Conservation (phyloP, 345 rosid species). For the Lepidium didymum region DNA sequence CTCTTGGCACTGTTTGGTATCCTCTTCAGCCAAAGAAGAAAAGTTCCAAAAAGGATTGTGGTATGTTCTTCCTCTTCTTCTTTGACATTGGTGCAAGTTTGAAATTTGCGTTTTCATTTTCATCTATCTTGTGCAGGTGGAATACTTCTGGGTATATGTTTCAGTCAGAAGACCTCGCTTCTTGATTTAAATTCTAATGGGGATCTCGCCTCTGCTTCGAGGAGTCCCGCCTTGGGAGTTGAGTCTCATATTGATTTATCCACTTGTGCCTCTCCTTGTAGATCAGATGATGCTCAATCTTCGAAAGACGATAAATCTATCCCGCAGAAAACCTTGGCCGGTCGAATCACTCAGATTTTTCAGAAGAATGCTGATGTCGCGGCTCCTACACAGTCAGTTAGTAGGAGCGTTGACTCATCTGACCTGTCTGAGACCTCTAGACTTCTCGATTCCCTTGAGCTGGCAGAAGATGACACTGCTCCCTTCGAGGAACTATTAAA, state of each 20-base stretch:
- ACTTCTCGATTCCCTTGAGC: slow-evolving; percentile 34
- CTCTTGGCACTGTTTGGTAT: slow-evolving; percentile 79
- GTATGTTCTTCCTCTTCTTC: slow-evolving; percentile 32
- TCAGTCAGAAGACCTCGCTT: slow-evolving; percentile 48
- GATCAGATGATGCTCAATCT: slow-evolving; percentile 44
- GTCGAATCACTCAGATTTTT: slow-evolving; percentile 73
- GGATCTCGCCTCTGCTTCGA: slow-evolving; percentile 29
- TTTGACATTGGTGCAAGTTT: background rate
- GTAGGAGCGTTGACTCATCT: slow-evolving; percentile 37
- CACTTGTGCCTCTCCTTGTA: slow-evolving; percentile 34
- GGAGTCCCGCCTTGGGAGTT: slow-evolving; percentile 25
- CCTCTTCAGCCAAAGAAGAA: slow-evolving; percentile 70
- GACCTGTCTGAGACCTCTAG: slow-evolving; percentile 42
- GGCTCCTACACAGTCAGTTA: slow-evolving; percentile 4
- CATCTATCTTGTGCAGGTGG: slow-evolving; percentile 49
- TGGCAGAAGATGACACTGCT: slow-evolving; percentile 44
- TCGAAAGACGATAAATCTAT: slow-evolving; percentile 34
- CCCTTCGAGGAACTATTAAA: slow-evolving; percentile 61
- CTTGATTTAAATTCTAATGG: slow-evolving; percentile 28
- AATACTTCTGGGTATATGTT: slow-evolving; percentile 60
- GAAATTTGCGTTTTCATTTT: background rate
- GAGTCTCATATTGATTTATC: slow-evolving; percentile 45
- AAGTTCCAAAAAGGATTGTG: slow-evolving; percentile 72
- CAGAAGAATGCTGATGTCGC: slow-evolving; percentile 45
- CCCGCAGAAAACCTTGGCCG: slow-evolving; percentile 53